Evolutionary conservation across 176 grass and related monocot species (phyloP).

Genomic region (Phragmites australis): DNA sequence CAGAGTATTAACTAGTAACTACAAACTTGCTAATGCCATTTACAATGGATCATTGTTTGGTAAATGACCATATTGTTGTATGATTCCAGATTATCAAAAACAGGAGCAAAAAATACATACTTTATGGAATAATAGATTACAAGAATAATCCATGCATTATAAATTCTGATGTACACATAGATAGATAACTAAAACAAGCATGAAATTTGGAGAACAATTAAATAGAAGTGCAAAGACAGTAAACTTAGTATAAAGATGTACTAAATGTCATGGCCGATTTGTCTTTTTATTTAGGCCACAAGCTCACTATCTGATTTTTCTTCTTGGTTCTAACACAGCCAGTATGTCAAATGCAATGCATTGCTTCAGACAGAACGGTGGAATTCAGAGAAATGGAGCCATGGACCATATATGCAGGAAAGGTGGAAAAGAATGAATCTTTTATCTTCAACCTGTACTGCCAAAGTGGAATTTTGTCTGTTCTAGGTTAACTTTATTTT

Average conservation of each 20-base stretch:
- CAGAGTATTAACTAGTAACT: not conserved
- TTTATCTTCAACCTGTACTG: not conserved
- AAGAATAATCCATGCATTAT: not conserved
- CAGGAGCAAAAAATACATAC: not conserved
- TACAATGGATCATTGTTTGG: not conserved
- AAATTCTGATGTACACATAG: not conserved
- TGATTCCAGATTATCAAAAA: not conserved
- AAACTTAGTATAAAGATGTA: not conserved
- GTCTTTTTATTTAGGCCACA: not conserved
- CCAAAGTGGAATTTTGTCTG: not conserved
- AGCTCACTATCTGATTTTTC: not conserved
- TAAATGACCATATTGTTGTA: not conserved
- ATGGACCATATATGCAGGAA: not conserved
- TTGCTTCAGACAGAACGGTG: not conserved
- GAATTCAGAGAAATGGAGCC: slow-evolving; percentile 5
- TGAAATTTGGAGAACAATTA: not conserved
- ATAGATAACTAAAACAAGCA: not conserved
- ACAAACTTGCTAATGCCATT: not conserved
- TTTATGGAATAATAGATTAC: not conserved
- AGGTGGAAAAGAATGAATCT: not conserved
- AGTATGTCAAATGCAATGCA: slow-evolving; percentile 10
- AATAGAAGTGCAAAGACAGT: not conserved
- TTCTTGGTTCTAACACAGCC: not conserved
- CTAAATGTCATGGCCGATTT: not conserved
- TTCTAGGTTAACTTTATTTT: not conserved